These are phyloP conservation scores for Durusdinium trenchii DNA, from an alignment of 73 alveolate genomes.

Conservation along the genomic window DNA sequence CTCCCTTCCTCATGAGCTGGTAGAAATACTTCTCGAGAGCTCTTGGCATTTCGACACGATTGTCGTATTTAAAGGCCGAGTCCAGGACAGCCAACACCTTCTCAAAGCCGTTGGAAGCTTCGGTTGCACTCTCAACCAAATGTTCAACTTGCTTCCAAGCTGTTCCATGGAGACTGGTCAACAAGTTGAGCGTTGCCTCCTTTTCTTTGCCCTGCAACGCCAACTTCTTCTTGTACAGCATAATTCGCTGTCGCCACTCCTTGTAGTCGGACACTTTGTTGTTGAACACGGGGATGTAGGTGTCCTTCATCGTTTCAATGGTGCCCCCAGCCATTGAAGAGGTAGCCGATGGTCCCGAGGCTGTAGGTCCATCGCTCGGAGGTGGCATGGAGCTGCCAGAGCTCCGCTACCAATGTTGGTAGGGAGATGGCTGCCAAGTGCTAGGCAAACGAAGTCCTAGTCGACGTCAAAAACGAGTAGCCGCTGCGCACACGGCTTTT, in stretches of 20 bases:
- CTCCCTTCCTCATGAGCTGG: too few species aligned
- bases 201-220: not conserved
- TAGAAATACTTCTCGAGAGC: too few species aligned
- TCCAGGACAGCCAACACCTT: not conserved
- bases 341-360: too few species aligned
- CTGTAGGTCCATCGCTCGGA: too few species aligned
- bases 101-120: not conserved
- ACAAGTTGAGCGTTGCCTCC: constrained; percentile 9
- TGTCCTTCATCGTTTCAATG: not conserved
- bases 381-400: too few species aligned
- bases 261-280: not conserved
- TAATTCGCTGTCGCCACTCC: not conserved
- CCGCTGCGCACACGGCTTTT: too few species aligned
- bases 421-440: too few species aligned
- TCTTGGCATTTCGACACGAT: not conserved
- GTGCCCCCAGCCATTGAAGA: too few species aligned
- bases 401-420: too few species aligned
- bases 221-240: not conserved
- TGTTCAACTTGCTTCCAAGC: constrained; percentile 33
- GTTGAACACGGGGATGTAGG: not conserved
- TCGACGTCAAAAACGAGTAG: too few species aligned
- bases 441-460: too few species aligned
- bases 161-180: not conserved
- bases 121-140: not conserved
- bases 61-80: not conserved